Evolutionary conservation across 2,329 filamentous ascomycete species (phyloP).

Genomic region (Paecilomyces sp.): DNA sequence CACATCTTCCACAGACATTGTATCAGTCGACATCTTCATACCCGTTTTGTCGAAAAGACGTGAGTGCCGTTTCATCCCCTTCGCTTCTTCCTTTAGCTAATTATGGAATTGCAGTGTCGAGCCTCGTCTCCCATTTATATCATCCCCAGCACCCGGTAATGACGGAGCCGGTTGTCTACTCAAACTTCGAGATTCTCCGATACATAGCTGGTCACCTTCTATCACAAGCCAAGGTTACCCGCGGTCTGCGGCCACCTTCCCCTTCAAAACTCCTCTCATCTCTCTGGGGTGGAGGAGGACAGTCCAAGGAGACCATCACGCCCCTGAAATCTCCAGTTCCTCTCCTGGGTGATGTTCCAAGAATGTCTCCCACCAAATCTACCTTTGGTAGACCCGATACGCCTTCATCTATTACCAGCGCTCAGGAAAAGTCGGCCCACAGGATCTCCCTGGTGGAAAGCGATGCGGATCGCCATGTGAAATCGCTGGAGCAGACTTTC

Average conservation of each 20-base stretch:
- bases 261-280: constrained; percentile 86
- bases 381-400: constrained; percentile 36
- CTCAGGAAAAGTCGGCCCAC: constrained; percentile 18
- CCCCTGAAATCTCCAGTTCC: constrained; percentile 28
- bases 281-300: constrained; percentile 60
- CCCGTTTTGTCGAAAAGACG: constrained; percentile 66
- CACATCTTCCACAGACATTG: constrained; percentile 64
- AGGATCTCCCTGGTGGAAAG: constrained; percentile 49
- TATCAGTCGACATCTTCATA: constrained; percentile 65
- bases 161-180: constrained; percentile 62
- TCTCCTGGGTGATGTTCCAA: constrained; percentile 37
- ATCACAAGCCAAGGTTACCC: constrained; percentile 51
- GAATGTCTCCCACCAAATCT: constrained; percentile 31
- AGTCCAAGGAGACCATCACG: constrained; percentile 26
- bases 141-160: constrained; percentile 45
- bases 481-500: constrained; percentile 76
- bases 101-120: constrained; percentile 50
- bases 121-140: constrained; percentile 64
- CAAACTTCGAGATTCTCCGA: constrained; percentile 70
- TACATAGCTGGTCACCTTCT: constrained; percentile 59
- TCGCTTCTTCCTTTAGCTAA: constrained; percentile 4
- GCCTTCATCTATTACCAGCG: constrained; percentile 26
- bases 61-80: constrained; percentile 35
- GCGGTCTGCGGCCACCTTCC: constrained; percentile 69
- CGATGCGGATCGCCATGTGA: constrained; percentile 55